Conservation (phyloP, 352 stramenopile genomes). For the Phytopythium ostracodes region DNA sequence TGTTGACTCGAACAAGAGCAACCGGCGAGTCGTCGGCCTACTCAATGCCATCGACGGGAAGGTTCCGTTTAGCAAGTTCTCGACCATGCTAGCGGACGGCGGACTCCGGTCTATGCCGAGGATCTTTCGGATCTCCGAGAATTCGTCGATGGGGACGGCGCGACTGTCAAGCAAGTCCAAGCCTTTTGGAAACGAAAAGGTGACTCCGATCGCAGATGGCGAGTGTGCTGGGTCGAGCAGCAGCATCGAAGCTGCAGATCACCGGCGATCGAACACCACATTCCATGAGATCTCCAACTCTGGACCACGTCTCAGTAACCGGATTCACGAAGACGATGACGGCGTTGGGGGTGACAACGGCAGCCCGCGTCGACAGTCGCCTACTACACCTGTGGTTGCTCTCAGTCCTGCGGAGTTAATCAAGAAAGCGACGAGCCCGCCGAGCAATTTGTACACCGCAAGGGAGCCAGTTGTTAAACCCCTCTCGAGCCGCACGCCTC, state of each 20-base stretch:
- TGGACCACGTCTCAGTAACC: background rate
- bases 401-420: slow-evolving; percentile 46
- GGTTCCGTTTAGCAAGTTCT: slow-evolving; percentile 15
- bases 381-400: slow-evolving; percentile 27
- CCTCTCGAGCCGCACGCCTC: slow-evolving; percentile 18
- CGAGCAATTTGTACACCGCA: slow-evolving; percentile 1
- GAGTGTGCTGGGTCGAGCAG: background rate
- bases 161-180: background rate
- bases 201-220: background rate
- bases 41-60: slow-evolving; percentile 29
- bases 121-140: slow-evolving; percentile 10
- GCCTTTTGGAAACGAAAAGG: background rate
- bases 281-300: background rate
- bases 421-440: slow-evolving; percentile 39
- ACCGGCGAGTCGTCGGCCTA: slow-evolving; percentile 36
- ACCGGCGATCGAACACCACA: background rate
- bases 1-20: slow-evolving; percentile 24
- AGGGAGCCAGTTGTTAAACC: slow-evolving; percentile 25
- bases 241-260: background rate
- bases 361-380: slow-evolving; percentile 1
- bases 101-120: background rate
- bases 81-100: background rate
- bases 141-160: background rate
- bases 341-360: slow-evolving; percentile 8
- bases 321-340: slow-evolving; percentile 7